These are phyloP conservation scores for Stromatinia cepivora DNA, from an alignment of 2,329 filamentous ascomycete species.

Conservation along the genomic window DNA sequence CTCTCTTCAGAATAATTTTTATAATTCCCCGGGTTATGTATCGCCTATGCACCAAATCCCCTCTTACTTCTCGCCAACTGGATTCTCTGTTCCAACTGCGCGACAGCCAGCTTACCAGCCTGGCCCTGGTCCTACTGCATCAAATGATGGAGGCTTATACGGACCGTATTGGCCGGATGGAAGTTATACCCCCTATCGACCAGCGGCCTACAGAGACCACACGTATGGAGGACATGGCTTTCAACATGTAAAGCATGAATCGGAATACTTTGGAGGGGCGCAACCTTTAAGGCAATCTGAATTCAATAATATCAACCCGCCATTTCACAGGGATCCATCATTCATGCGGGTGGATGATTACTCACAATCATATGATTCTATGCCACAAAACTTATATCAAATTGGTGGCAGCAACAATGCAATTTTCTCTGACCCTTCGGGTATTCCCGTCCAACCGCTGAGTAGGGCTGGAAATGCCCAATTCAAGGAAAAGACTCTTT, in stretches of 20 bases:
- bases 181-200: conserved; percentile 54
- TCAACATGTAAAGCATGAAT: background rate
- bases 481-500: conserved; percentile 68
- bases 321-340: conserved; percentile 14
- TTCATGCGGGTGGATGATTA: conserved; percentile 8
- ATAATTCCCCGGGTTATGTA: conserved; percentile 35
- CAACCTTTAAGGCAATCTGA: conserved; percentile 25
- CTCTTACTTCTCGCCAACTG: conserved; percentile 41
- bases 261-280: conserved; percentile 19
- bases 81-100: conserved; percentile 56
- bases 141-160: conserved; percentile 56
- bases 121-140: conserved; percentile 57
- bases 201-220: conserved; percentile 56
- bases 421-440: conserved; percentile 26
- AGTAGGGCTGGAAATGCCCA: conserved; percentile 43
- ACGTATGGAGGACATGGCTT: conserved; percentile 41
- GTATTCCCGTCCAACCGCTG: conserved; percentile 32
- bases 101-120: conserved; percentile 60
- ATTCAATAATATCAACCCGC: conserved; percentile 13
- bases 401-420: conserved; percentile 12
- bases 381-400: conserved; percentile 20
- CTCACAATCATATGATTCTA: conserved; percentile 19
- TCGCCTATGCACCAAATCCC: conserved; percentile 31
- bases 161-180: conserved; percentile 65
- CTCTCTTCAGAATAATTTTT: conserved; percentile 32